Conservation (phyloP, 2,329 filamentous ascomycete species). For the Aspergillus phoenicis region DNA sequence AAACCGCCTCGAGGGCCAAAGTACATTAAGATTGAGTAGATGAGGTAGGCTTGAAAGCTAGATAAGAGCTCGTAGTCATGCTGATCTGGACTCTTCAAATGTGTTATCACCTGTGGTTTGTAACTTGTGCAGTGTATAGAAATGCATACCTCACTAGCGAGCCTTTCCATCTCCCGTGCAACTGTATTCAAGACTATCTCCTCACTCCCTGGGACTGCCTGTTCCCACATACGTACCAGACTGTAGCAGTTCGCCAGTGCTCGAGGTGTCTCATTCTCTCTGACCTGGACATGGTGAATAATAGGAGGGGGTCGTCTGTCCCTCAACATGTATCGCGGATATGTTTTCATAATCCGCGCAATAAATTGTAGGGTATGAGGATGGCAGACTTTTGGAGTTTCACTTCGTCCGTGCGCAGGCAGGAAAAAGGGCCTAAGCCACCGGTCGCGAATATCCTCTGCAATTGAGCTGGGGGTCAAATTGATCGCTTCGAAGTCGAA, state of each 20-base stretch:
- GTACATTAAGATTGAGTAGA: constrained; percentile 56
- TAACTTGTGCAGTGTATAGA: too few relatives aligned
- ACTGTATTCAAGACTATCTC: constrained; percentile 24
- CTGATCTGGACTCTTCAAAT: background rate
- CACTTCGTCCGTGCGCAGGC: constrained; percentile 17
- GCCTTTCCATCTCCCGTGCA: constrained; percentile 29
- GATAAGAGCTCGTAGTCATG: constrained; percentile 39
- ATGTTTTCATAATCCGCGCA: constrained; percentile 27
- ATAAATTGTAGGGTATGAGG: constrained; percentile 30
- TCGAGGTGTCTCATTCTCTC: constrained; percentile 9
- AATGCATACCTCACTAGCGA: constrained; percentile 21
- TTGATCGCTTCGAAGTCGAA: too few relatives aligned
- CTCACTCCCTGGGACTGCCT: constrained; percentile 30
- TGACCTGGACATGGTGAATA: constrained; percentile 29
- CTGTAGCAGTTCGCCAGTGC: constrained; percentile 31
- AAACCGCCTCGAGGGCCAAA: constrained; percentile 40
- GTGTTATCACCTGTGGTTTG: background rate
- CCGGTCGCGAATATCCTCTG: constrained; percentile 29
- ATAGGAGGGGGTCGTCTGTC: constrained; percentile 26
- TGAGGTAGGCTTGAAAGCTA: constrained; percentile 57
- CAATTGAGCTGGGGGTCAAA: too few relatives aligned
- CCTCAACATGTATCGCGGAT: constrained; percentile 25
- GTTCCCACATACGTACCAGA: constrained; percentile 32
- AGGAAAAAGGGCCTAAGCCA: constrained; percentile 32
- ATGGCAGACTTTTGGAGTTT: constrained; percentile 26